Evolutionary conservation across 2,329 filamentous ascomycete species (phyloP), one percentile per base, ranked within the genome.

Genomic region (Leptosphaerulina australis): DNA sequence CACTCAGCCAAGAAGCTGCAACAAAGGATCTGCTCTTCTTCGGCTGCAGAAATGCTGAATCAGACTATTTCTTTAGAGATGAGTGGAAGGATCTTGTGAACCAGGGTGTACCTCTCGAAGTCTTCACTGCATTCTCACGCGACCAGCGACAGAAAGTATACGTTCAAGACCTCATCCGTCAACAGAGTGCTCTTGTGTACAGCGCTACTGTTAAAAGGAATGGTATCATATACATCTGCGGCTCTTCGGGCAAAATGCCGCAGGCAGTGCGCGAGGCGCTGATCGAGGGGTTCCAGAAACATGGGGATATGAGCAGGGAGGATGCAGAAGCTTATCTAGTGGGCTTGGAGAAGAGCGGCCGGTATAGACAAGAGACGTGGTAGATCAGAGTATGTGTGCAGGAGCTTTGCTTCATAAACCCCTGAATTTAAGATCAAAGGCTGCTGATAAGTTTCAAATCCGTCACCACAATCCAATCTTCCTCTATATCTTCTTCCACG

Each of bases 11-110:
- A 5, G 47, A 50, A 3, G 30, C 25, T 1, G 30, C 41, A 12
- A 21, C 56, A 11, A 63, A 57, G 15, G 69, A 71, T 37, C 62
- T 90, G 0, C 78, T 99, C 1, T 87, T 97, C 72, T 97, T 91
- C 59, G 94, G 94, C 9, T 91, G 89, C 58, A 86, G 94, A 24
- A 95, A 90, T 63, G 74, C 78, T 9, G 63, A 76, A 0, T 83
- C 87, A 0, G 94, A 99, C 69, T 97, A 84, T 73, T 92, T 91
- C 74, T 99, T 94, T 69, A 72, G 78, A 4, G 72, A 86, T 0
- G 92, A 97, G 55, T 97, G 91, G 91, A 64, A 75, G 1, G 30
- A 65, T 0, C 58, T 86, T 1, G 57, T 70, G 5, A 56, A 67
- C 1, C 50, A 70, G 1, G 70, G 79, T 1, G 71, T 75, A 1